phyloP scores from a whole-genome alignment of 495 filamentous ascomycete species.

The Xylaria palmicola region DNA sequence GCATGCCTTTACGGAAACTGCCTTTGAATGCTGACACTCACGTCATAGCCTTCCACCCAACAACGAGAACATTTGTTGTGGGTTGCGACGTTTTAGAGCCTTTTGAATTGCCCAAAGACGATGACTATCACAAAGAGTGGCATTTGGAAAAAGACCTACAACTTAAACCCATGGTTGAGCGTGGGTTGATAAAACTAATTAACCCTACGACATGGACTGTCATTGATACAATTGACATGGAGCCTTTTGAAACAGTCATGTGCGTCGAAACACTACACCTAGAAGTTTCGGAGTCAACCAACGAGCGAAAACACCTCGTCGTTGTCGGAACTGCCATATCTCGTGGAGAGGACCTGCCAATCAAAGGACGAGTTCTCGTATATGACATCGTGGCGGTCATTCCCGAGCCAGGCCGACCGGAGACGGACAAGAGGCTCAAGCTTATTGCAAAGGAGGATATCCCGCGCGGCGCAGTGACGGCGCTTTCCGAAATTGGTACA shows the following conservation, averaged over 20 bases:
- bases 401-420: constrained; percentile 79
- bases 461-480: constrained; percentile 85
- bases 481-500: constrained; percentile 80
- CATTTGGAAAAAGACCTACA: constrained; percentile 60
- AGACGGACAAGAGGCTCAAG: constrained; percentile 81
- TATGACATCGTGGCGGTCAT: constrained; percentile 90
- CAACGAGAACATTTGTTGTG: constrained; percentile 72
- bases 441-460: constrained; percentile 86
- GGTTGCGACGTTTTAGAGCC: constrained; percentile 63
- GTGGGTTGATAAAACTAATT: constrained; percentile 69
- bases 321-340: constrained; percentile 80
- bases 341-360: constrained; percentile 84
- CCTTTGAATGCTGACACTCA: constrained; percentile 68
- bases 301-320: constrained; percentile 77
- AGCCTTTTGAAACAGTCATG: constrained; percentile 71
- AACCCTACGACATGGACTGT: constrained; percentile 72
- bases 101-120: constrained; percentile 81
- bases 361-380: constrained; percentile 82
- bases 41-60: constrained; percentile 70
- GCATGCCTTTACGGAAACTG: constrained; percentile 69
- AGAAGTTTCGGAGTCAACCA: constrained; percentile 85
- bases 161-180: constrained; percentile 67
- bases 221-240: constrained; percentile 71
- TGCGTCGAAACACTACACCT: constrained; percentile 80
- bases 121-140: constrained; percentile 81